Base-by-base conservation (phyloP, 768 basidiomycete genomes). In the Tricholoma saponaceum region DNA sequence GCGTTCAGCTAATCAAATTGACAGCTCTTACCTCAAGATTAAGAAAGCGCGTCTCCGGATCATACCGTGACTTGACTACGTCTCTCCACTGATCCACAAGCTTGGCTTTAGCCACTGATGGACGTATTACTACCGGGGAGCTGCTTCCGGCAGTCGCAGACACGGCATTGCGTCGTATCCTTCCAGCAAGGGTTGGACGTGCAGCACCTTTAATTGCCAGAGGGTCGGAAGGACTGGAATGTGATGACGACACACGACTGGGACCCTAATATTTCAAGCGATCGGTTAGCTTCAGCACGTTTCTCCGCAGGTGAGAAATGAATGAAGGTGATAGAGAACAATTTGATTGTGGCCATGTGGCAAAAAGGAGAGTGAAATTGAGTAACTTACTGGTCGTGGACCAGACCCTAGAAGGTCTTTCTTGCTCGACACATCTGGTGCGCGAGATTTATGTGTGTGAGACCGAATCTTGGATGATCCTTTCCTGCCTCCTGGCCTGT, bases 401-500 rank as follows among this genome's bases (percentile, higher is more conserved):
- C 77, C 76, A 9, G 35, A 43, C 64, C 76, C 55, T n/a, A 71
- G 57, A 26, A 57, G 56, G 23, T 82, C 81, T 76, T 72, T 87
- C 47, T 50, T 50, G 8, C 26, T 50, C 60, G 82, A 72, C 26
- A 77, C 71, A 71, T 89, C 87, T 58, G 84, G 77, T 50, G 82
- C 75, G 55, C 86, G 78, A 9, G 81, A 74, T 59, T 85, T 80
- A 68, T 88, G 85, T 4, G 81, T 79, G 68, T 88, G 85, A 5
- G 81, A 74, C 25, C 84, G 80, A 61, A 79, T 71, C 74, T 87
- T 89, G 14, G 77, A 74, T n/a, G 77, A 64, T 46, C 83, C 82
- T 69, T 91, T 92, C 66, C 89, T 81, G 22, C 88, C 89, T 51
- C 87, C 87, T 5, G 86, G 87, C 63, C 77, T 87, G 73, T 84